phyloP scores from a whole-genome alignment of 352 stramenopile genomes.

The Thraustochytrium striatum region DNA sequence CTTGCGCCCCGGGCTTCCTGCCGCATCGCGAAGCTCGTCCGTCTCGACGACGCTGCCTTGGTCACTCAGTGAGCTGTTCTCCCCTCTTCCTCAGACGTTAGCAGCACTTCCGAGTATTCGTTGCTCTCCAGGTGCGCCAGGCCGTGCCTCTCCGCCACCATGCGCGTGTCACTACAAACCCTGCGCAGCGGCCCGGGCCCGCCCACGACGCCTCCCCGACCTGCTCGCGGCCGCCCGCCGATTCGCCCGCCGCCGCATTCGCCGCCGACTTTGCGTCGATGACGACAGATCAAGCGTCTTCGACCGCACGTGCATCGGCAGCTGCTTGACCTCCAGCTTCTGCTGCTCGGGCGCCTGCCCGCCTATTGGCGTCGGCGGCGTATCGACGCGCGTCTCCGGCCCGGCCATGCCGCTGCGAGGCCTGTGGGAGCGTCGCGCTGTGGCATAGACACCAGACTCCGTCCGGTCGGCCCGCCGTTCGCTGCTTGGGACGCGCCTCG shows the following conservation, averaged over 20 bases:
- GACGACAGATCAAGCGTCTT: neutral
- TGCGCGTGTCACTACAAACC: constrained; percentile 65
- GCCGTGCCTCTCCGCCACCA: constrained; percentile 66
- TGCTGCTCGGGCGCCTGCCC: no score
- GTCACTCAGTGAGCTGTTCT: neutral
- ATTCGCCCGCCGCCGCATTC: neutral
- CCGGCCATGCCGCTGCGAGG: no score
- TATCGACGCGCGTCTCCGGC: neutral
- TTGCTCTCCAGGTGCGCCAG: constrained; percentile 49
- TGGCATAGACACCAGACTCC: no score
- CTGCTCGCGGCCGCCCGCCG: neutral
- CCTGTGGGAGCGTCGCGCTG: neutral
- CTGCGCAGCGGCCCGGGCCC: neutral
- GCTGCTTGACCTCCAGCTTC: neutral
- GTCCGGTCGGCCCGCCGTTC: no score
- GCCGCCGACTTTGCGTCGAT: neutral
- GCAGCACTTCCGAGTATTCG: constrained; percentile 9
- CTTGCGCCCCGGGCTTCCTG: neutral
- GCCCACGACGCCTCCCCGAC: neutral
- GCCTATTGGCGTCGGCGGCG: no score
- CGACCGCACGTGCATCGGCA: neutral
- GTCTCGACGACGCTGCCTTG: neutral
- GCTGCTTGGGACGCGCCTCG: neutral
- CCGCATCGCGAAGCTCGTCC: neutral
- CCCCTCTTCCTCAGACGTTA: constrained; percentile 33